Evolutionary conservation across 306 rosid genomes (phyloP).

Genomic region (Cicer judaicum): DNA sequence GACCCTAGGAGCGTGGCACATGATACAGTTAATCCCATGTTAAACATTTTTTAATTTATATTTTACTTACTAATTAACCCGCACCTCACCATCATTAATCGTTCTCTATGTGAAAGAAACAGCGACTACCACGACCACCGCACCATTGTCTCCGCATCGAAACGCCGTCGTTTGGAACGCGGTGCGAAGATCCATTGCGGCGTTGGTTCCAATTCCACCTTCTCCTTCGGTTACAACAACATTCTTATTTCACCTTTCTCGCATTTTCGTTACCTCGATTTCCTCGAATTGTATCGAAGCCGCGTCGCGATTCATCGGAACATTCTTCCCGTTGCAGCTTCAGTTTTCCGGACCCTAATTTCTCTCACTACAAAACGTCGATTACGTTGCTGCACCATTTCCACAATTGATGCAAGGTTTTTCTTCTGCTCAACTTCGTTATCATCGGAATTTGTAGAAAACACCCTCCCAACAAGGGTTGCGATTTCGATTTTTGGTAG

Average conservation of each 20-base stretch:
- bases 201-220: constrained; percentile 34
- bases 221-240: constrained; percentile 20
- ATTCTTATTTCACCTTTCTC: constrained; percentile 35
- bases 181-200: constrained; percentile 48
- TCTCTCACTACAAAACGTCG: background rate
- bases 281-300: constrained; percentile 42
- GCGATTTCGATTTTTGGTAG: background rate
- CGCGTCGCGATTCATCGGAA: constrained; percentile 37
- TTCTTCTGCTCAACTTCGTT: constrained; percentile 36
- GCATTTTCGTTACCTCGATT: constrained; percentile 35
- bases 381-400: constrained; percentile 25
- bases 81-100: constrained; percentile 29
- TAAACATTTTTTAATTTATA: constrained; percentile 3
- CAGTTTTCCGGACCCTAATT: constrained; percentile 17
- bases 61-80: constrained; percentile 33
- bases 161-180: constrained; percentile 46
- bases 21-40: constrained; percentile 40
- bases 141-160: constrained; percentile 41
- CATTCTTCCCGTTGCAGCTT: constrained; percentile 25
- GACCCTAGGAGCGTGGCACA: constrained; percentile 44
- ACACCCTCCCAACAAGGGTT: constrained; percentile 41
- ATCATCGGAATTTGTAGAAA: constrained; percentile 34
- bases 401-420: constrained; percentile 36
- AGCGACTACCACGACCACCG: constrained; percentile 48
- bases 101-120: constrained; percentile 39